Evolutionary conservation across 1,284 basidiomycete species (phyloP).

Genomic region (Pseudozyma flocculosa): DNA sequence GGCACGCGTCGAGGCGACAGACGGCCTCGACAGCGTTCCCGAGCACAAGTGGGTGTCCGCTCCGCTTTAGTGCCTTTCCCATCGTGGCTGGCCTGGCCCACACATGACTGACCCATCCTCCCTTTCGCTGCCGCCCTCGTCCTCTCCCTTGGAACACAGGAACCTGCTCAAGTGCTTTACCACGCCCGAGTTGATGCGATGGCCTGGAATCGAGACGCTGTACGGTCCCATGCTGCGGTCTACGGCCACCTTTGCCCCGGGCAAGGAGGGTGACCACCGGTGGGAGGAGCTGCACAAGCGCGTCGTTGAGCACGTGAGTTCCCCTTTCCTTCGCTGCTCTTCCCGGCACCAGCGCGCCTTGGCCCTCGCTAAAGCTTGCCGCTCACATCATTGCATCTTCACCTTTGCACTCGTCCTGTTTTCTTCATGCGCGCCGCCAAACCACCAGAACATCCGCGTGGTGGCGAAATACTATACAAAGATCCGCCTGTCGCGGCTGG

Average conservation of each 20-base stretch:
- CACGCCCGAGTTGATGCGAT: slow-evolving; percentile 92
- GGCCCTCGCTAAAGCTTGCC: too few species aligned
- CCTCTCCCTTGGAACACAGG: slow-evolving; percentile 65
- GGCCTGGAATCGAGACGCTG: slow-evolving; percentile 90
- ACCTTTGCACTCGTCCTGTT: background rate
- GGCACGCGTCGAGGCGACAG: slow-evolving; percentile 73
- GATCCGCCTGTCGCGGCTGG: slow-evolving; percentile 80
- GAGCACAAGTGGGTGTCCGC: slow-evolving; percentile 80
- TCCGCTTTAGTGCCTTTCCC: too few species aligned
- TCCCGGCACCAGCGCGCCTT: too few species aligned
- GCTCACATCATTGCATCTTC: slow-evolving; percentile 2
- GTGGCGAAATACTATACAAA: slow-evolving; percentile 92
- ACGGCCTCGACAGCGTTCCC: slow-evolving; percentile 73
- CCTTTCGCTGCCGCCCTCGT: too few species aligned
- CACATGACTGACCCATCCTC: too few species aligned
- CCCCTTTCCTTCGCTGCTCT: background rate
- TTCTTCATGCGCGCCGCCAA: background rate
- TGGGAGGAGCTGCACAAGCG: slow-evolving; percentile 96
- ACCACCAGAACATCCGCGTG: slow-evolving; percentile 86
- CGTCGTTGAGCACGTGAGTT: slow-evolving; percentile 90
- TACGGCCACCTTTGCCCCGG: slow-evolving; percentile 74
- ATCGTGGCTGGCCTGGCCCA: too few species aligned
- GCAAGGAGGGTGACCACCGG: slow-evolving; percentile 67
- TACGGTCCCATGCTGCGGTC: slow-evolving; percentile 81
- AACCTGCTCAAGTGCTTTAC: slow-evolving; percentile 95